These are phyloP conservation scores for Prunus mongolica DNA, from an alignment of 306 rosid genomes.

Conservation along the genomic window DNA sequence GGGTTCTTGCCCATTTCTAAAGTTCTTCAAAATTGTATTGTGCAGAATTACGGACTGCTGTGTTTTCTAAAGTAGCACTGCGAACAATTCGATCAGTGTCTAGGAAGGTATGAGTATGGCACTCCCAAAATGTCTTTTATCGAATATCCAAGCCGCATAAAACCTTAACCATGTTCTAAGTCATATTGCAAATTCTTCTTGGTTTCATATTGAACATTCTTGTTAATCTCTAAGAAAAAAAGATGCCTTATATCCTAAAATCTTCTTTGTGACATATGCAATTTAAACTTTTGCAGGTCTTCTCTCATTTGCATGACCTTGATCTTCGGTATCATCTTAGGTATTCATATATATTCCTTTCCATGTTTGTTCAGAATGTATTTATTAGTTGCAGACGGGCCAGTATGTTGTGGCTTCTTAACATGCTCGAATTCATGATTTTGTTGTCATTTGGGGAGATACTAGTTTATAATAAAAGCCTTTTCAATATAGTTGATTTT, in stretches of 20 bases:
- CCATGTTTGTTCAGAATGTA: background rate
- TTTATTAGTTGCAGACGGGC: background rate
- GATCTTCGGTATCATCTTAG: conserved; percentile 95
- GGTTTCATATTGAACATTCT: background rate
- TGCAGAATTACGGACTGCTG: conserved; percentile 89
- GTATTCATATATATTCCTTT: conserved; percentile 27
- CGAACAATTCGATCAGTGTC: conserved; percentile 93
- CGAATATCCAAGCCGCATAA: too few species aligned
- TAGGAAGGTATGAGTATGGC: conserved; percentile 56
- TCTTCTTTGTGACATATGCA: background rate
- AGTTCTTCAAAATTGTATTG: background rate
- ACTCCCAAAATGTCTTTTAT: conserved; percentile 15
- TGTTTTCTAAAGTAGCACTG: conserved; percentile 91
- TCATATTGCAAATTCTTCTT: background rate
- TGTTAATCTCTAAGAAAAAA: background rate
- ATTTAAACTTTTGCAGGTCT: conserved; percentile 58
- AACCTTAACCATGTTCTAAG: background rate
- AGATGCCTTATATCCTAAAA: background rate
- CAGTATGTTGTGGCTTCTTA: background rate
- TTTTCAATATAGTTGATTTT: background rate
- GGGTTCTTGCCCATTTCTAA: conserved; percentile 4
- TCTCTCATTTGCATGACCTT: conserved; percentile 92
- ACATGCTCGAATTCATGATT: background rate
- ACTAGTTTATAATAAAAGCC: background rate
- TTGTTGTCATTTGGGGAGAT: background rate